Base-by-base conservation (phyloP, 106 monocot species). In the Triglochin maritima region DNA sequence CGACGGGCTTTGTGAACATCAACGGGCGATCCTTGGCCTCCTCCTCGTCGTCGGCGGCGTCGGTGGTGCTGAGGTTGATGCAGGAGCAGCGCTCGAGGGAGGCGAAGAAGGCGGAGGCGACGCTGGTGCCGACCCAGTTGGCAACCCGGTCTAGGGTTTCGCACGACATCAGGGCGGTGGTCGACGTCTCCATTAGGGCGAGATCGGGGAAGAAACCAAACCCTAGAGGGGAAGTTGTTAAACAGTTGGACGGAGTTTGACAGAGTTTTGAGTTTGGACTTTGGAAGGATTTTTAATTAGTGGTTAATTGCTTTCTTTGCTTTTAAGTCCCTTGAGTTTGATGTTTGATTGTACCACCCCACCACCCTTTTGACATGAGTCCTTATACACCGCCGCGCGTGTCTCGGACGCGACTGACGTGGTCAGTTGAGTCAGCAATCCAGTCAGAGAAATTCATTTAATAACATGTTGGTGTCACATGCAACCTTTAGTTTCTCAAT, bases 21-120 rank as follows among this genome's bases (percentile, higher is more conserved):
- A 73, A 56, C 2, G 73, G 73, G 11, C 65, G 73, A 56, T 73
- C 73, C 29, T 60, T 29, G 53, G 2, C 63, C 44, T 63, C 62
- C 14, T 57, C 73, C 15, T 73, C 73, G 44, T 62, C 71, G 50
- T 71, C 71, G 10, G 60, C 62, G 61, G 55, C 57, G 11, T 73
- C 73, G 10, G 73, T 65, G 11, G 73, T 73, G 73, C 73, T 73
- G 9, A 73, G 73, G 56, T 73, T 73, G 52, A 73, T 73, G 65
- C 73, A 73, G 56, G 73, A 73, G 56, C 64, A 73, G 9, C 73
- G 52, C 56, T 73, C 73, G 8, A 73, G 73, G 3, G 73, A 73
- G n/a, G 73, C 47, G 56, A 73, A 73, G 73, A 73, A 73, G 3
- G 64, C 64, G 13, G 73, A 64, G 7, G 65, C 65, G 15, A 73